These are phyloP conservation scores for Malania oleifera DNA, from an alignment of 164 flowering plant genomes.

Conservation along the genomic window DNA sequence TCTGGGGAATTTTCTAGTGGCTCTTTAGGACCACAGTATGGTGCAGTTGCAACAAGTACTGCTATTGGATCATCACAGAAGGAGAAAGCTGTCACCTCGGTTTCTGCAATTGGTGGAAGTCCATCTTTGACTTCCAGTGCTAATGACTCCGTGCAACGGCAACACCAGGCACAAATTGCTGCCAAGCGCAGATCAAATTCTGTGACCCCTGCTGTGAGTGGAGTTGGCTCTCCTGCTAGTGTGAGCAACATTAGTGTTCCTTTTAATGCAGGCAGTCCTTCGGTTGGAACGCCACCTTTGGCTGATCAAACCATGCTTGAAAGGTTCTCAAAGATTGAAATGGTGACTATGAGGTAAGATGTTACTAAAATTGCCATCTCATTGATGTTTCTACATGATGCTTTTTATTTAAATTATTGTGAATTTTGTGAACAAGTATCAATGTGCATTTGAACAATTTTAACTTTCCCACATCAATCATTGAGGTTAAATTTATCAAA, in stretches of 20 bases:
- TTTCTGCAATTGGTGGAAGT: conserved; percentile 47
- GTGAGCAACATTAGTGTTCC: conserved; percentile 59
- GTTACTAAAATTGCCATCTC: background rate
- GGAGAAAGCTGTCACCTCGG: conserved; percentile 59
- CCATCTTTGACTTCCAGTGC: conserved; percentile 70
- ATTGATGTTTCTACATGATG: too few species aligned
- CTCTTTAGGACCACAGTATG: conserved; percentile 65
- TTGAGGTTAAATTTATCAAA: too few species aligned
- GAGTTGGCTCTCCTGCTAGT: conserved; percentile 86
- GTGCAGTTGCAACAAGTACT: conserved; percentile 35
- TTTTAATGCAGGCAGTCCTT: conserved; percentile 74
- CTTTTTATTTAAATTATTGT: too few species aligned
- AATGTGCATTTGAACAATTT: too few species aligned
- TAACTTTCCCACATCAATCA: too few species aligned
- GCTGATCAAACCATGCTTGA: conserved; percentile 60
- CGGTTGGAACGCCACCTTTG: conserved; percentile 53
- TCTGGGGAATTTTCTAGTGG: conserved; percentile 90
- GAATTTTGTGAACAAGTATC: too few species aligned
- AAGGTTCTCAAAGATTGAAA: conserved; percentile 82
- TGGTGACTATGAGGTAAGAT: conserved; percentile 68
- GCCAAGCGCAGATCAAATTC: conserved; percentile 76
- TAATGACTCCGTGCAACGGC: conserved; percentile 77
- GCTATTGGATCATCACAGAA: conserved; percentile 50
- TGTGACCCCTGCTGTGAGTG: conserved; percentile 60
- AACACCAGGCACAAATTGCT: conserved; percentile 49